phyloP scores from a whole-genome alignment of 331 rosid genomes.

The Telfairia occidentalis region DNA sequence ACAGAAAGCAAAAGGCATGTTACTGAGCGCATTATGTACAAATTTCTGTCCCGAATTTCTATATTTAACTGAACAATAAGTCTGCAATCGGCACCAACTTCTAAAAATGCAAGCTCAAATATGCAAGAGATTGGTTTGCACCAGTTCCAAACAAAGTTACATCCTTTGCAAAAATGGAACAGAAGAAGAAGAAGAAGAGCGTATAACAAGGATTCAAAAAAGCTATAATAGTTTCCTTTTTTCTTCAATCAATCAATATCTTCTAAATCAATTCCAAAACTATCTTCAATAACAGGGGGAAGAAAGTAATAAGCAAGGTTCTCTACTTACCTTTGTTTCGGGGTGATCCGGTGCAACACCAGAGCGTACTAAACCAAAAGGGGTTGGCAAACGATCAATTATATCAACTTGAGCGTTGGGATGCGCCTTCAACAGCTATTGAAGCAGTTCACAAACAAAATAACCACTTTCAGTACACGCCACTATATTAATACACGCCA shows the following conservation, averaged over 20 bases:
- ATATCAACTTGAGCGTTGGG: conserved; percentile 62
- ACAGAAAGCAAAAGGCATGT: neutral
- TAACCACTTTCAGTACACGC: neutral
- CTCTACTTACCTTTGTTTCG: conserved; percentile 60
- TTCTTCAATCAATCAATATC: neutral
- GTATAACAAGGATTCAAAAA: neutral
- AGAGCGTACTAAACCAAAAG: conserved; percentile 79
- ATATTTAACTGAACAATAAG: neutral
- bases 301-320: neutral
- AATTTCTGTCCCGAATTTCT: neutral
- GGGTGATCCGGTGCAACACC: conserved; percentile 98
- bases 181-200: neutral
- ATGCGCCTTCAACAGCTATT: conserved; percentile 62
- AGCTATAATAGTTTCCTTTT: neutral
- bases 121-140: neutral
- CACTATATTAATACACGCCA: neutral
- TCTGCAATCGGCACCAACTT: neutral
- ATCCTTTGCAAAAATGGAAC: neutral
- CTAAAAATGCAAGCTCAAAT: neutral
- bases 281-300: neutral
- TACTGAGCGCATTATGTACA: neutral
- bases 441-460: conserved; percentile 2
- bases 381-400: conserved; percentile 75
- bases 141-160: neutral
- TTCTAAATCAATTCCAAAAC: neutral